Percentiles rank a stretch among this genome's conserved stretches.
These are phyloP conservation scores for Termitomyces sp. DNA, from an alignment of 768 basidiomycete species.

Conservation along the genomic window DNA sequence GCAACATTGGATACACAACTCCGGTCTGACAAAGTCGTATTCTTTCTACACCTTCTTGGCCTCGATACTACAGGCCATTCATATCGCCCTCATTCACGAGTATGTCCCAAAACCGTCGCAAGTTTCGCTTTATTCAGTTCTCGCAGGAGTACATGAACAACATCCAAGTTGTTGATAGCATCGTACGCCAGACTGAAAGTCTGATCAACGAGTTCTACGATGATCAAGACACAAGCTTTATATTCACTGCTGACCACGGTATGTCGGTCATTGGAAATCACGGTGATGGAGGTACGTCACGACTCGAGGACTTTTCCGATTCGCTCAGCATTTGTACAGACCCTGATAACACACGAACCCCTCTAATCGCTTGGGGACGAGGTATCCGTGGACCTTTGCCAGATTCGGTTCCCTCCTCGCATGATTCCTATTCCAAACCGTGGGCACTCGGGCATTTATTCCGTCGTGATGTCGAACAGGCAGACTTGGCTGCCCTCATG, in stretches of 20 bases:
- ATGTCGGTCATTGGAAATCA: constrained; percentile 90
- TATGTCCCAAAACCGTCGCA: constrained; percentile 18
- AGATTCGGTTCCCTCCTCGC: constrained; percentile 52
- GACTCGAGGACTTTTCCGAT: neutral
- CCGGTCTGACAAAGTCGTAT: constrained; percentile 57
- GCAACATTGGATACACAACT: constrained; percentile 45
- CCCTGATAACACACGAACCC: constrained; percentile 85
- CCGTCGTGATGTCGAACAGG: constrained; percentile 78
- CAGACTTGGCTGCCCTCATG: constrained; percentile 79
- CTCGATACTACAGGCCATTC: constrained; percentile 87
- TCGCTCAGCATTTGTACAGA: constrained; percentile 39
- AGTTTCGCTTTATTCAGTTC: neutral
- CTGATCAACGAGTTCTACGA: constrained; percentile 61
- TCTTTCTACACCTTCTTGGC: constrained; percentile 83
- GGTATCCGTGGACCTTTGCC: constrained; percentile 70
- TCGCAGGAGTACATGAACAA: constrained; percentile 81
- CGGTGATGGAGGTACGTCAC: constrained; percentile 71
- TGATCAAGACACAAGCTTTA: constrained; percentile 66
- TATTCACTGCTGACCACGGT: constrained; percentile 89
- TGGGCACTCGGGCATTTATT: constrained; percentile 60
- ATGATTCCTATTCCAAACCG: constrained; percentile 64
- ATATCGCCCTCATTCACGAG: constrained; percentile 77
- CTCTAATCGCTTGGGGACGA: constrained; percentile 78
- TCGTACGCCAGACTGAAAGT: constrained; percentile 63
- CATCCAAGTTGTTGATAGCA: constrained; percentile 72